Conservation (phyloP, 164 flowering plant species). For the Tetrastigma voinierianum region DNA sequence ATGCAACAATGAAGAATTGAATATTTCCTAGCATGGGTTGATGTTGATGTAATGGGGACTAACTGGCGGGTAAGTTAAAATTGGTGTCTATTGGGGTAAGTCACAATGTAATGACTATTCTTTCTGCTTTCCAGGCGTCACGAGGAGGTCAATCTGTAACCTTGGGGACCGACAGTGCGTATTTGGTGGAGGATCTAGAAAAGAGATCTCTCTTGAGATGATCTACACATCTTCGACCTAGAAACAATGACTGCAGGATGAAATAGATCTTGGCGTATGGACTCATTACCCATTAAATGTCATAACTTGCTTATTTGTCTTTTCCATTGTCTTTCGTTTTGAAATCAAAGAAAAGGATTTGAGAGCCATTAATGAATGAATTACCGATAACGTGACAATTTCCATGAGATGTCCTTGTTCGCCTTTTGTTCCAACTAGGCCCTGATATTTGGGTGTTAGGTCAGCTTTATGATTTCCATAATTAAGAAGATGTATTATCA, state of each 20-base stretch:
- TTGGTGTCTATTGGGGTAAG: neutral
- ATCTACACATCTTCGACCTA: constrained; percentile 91
- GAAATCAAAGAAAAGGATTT: neutral
- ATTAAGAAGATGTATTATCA: neutral
- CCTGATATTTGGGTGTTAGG: constrained; percentile 1
- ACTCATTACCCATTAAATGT: constrained; percentile 10
- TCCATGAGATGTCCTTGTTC: neutral
- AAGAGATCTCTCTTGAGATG: constrained; percentile 90
- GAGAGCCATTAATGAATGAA: neutral
- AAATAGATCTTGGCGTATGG: constrained; percentile 95
- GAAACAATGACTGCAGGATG: constrained; percentile 99
- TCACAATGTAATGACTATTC: neutral
- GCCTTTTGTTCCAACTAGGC: neutral
- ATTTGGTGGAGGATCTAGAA: constrained; percentile 98
- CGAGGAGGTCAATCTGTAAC: constrained; percentile 98
- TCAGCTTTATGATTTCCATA: neutral
- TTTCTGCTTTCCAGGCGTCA: constrained; percentile 55
- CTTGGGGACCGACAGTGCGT: constrained; percentile 84
- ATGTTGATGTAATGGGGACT: too few relatives aligned
- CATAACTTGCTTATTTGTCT: constrained; percentile 4
- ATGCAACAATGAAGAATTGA: neutral
- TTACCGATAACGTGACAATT: neutral
- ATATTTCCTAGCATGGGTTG: too few relatives aligned
- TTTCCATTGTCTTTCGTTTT: neutral
- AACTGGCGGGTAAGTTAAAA: too few relatives aligned